Base-by-base conservation (phyloP, 108 stramenopile genomes). In the Epipyxis sp. region DNA sequence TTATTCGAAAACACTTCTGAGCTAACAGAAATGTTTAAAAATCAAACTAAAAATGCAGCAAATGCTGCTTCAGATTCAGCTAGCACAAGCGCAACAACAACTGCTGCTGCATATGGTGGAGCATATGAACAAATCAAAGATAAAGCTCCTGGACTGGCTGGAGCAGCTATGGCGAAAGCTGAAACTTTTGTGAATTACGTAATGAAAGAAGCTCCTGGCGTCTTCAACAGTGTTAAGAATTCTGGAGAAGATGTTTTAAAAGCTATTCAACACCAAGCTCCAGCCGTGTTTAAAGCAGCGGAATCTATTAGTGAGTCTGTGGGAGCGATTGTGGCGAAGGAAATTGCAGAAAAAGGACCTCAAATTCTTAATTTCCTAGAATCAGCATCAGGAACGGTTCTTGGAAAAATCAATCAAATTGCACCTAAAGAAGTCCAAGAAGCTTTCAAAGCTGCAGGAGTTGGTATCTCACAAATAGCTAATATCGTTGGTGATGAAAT, bases 131-230 rank as follows among this genome's bases (percentile, higher is more conserved):
- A 65, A 32, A 32, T 65, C 6, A 16, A 65, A 65, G 25, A 25
- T 25, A 25, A 13, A 6, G 61, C 61, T 10, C 61, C 61, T 32
- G 61, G 25, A 29, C 10, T 65, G 27, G 61, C 61, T 35, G 13
- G 6, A 32, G 34, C 20, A 25, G 61, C 30, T 6, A 37, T 37
- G 27, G 61, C 34, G 25, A 16, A 65, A 6, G 61, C 61, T 29
- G 61, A 3, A 65, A 32, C 61, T 6, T 65, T 65, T 37, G 35
- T 25, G 6, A 25, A 3, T 32, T 25, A 65, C 61, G 34, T 65
- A 6, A 32, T 32, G 13, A 65, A 65, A 37, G 61, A 65, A 25
- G 61, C 61, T 6, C 61, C 61, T 65, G 61, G 13, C 25, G 61
- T 65, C 35, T 25, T 65, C 61, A 13, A 3, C 61, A 16, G 34